Evolutionary conservation across 306 rosid species (phyloP).

Genomic region (Myrica gale): DNA sequence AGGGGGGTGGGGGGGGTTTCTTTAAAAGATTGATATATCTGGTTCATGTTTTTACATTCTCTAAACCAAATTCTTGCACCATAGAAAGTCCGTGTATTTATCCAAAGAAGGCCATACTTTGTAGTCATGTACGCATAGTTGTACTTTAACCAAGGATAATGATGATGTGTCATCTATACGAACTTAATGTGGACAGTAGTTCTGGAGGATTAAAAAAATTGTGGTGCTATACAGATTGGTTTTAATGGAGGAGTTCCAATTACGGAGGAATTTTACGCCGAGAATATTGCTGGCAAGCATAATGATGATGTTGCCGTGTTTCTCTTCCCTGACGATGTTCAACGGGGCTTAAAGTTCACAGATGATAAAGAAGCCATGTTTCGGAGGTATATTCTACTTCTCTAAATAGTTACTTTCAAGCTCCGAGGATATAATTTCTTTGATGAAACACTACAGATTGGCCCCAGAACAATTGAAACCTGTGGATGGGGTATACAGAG

Average conservation of each 20-base stretch:
- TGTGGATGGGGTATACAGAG: constrained; percentile 59
- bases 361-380: constrained; percentile 85
- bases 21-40: not conserved
- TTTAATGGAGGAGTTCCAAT: constrained; percentile 85
- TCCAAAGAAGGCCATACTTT: not conserved
- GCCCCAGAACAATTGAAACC: constrained; percentile 62
- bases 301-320: constrained; percentile 62
- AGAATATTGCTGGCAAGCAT: constrained; percentile 73
- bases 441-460: constrained; percentile 51
- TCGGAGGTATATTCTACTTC: constrained; percentile 49
- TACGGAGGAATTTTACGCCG: constrained; percentile 66
- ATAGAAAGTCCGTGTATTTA: not conserved
- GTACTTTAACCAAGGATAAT: not conserved
- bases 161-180: not conserved
- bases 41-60: not conserved
- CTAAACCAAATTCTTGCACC: not conserved
- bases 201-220: constrained; percentile 27
- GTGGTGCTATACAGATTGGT: constrained; percentile 64
- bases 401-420: constrained; percentile 2
- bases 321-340: constrained; percentile 67
- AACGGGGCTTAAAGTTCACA: constrained; percentile 66
- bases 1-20: not conserved
- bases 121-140: not conserved
- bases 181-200: not conserved
- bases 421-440: constrained; percentile 14